Percentiles rank a stretch among this genome's conserved stretches.
These are phyloP conservation scores for Naumovozyma baii DNA, from an alignment of 805 yeast genomes.

Conservation along the genomic window DNA sequence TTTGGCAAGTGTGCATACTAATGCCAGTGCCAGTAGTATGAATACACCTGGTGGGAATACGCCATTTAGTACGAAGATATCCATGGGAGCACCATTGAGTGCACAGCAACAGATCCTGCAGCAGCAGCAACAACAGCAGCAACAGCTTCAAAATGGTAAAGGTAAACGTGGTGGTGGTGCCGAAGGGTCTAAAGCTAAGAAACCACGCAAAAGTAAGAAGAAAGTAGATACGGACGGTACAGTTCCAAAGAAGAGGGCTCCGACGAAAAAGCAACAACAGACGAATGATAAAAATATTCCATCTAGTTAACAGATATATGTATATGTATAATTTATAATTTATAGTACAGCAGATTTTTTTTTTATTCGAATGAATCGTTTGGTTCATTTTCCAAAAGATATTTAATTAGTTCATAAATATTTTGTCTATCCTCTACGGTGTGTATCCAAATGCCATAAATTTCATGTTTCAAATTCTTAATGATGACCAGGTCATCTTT, in stretches of 20 bases:
- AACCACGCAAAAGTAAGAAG: slow-evolving; percentile 26
- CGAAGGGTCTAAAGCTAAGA: slow-evolving; percentile 23
- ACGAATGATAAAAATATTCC: background rate
- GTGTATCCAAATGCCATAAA: slow-evolving; percentile 72
- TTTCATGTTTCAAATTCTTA: slow-evolving; percentile 56
- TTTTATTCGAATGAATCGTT: slow-evolving; percentile 25
- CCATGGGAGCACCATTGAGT: slow-evolving; percentile 24
- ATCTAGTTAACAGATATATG: background rate
- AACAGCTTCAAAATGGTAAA: slow-evolving; percentile 17
- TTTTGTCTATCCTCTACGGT: slow-evolving; percentile 56
- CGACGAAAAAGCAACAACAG: slow-evolving; percentile 19
- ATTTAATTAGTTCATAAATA: slow-evolving; percentile 39
- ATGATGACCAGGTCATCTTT: slow-evolving; percentile 63
- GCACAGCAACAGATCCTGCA: slow-evolving; percentile 25
- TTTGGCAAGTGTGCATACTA: slow-evolving; percentile 14
- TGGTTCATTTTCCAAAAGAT: slow-evolving; percentile 27
- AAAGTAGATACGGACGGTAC: slow-evolving; percentile 14
- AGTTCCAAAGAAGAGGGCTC: slow-evolving; percentile 23
- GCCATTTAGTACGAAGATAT: slow-evolving; percentile 26
- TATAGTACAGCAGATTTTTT: no score
- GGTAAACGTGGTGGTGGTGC: slow-evolving; percentile 1
- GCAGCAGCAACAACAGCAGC: slow-evolving; percentile 27
- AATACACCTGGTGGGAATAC: slow-evolving; percentile 5
- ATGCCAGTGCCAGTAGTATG: slow-evolving; percentile 8
- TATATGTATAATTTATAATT: no score